A percentile compares a stretch with the other conserved stretches of the same genome.
Conservation (phyloP, 176 grass and related monocot species). For the Puya raimondii region DNA sequence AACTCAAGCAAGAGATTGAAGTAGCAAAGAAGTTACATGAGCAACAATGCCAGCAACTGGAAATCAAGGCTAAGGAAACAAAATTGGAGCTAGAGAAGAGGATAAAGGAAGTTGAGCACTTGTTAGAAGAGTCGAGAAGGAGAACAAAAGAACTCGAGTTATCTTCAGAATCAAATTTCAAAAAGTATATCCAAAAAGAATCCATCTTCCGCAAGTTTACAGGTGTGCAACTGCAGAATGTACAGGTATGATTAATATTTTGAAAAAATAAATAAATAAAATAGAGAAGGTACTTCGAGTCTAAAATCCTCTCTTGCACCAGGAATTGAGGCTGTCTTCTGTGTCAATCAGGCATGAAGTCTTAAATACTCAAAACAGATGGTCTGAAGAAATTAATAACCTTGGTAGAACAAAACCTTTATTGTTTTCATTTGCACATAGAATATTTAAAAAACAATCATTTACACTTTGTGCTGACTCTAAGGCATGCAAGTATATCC, state of each 20-base stretch:
- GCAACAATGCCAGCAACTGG: background rate
- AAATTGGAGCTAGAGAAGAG: constrained; percentile 20
- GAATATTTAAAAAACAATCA: background rate
- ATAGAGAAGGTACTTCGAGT: constrained; percentile 14
- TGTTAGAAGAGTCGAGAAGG: constrained; percentile 37
- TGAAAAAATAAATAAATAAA: constrained; percentile 4
- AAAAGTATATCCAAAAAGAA: constrained; percentile 34
- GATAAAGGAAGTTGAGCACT: constrained; percentile 34
- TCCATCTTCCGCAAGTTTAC: constrained; percentile 22
- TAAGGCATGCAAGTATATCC: background rate
- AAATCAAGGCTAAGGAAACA: constrained; percentile 5
- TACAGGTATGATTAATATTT: constrained; percentile 35
- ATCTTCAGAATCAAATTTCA: constrained; percentile 33
- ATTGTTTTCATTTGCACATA: constrained; percentile 11
- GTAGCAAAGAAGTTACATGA: constrained; percentile 6
- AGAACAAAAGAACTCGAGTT: constrained; percentile 33
- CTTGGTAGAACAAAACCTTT: constrained; percentile 31
- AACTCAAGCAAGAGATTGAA: constrained; percentile 10
- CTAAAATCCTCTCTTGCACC: constrained; percentile 25
- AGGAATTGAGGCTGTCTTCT: constrained; percentile 71
- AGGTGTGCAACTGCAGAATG: constrained; percentile 30
- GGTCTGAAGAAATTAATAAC: constrained; percentile 45
- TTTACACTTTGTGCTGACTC: no score
- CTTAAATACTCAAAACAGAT: constrained; percentile 38
- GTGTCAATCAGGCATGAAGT: constrained; percentile 61